Evolutionary conservation across 225 moss, liverwort and hornwort genomes (phyloP), one percentile per base, ranked within the genome.

Genomic region (Antitrichia curtipendula): DNA sequence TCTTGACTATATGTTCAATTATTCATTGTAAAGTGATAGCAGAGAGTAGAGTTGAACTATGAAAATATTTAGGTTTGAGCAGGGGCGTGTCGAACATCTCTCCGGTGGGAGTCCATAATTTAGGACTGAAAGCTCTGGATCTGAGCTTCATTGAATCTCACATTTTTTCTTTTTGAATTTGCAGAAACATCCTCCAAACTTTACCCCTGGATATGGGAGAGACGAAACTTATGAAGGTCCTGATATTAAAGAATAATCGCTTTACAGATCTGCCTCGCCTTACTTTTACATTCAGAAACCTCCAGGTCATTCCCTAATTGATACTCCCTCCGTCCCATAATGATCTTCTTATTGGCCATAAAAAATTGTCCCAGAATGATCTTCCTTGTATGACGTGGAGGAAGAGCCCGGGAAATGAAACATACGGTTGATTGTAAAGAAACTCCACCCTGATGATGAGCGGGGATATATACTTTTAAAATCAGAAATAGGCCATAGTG

Each of bases 191-290:
- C 78, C 90, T 97, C 54, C 91, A 92, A 88, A 75, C 72, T 57
- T 84, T 97, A 85, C 95, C 96, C 71, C 22, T 90, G 65, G 95
- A 97, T 61, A 90, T 97, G 88, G 91, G 90, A 84, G 96, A 95
- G 78, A 91, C 95, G 20, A 95, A 92, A 65, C 86, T 87, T 53
- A 86, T 97, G 91, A 93, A 90, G 80, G 88, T 94, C 77, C 54
- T 97, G 7, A 93, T 90, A 60, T 81, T 97, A 22, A 95, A 97
- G 89, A 88, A 94, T 29, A 97, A 97, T 88, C 90, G 92, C 70
- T 97, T 97, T 59, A 50, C 86, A 63, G 96, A 94, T 68, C 86
- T 96, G 65, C 96, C 96, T 87, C 94, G 93, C 52, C 90, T 96
- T 38, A 82, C 94, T 73, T 96, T 90, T 69, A 90, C 95, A 47